Evolutionary conservation across 2,329 filamentous ascomycete genomes (phyloP).

Genomic region (Botrytis hyacinthi): DNA sequence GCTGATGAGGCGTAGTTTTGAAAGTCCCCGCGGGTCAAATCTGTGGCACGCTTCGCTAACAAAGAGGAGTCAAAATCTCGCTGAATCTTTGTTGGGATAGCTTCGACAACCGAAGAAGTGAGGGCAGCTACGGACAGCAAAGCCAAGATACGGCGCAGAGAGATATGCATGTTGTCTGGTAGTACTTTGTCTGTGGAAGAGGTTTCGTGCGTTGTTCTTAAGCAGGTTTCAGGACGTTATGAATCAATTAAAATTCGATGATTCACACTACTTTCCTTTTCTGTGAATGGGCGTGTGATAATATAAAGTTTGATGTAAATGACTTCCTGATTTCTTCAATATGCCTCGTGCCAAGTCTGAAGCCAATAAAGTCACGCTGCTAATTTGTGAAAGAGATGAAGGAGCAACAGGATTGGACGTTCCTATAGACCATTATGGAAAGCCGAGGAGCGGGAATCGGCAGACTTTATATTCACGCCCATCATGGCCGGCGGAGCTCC

Average conservation of each 20-base stretch:
- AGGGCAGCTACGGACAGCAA: neutral
- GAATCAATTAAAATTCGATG: neutral
- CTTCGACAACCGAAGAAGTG: neutral
- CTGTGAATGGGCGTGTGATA: neutral
- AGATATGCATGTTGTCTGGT: slow-evolving; percentile 11
- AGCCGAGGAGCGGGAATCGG: slow-evolving; percentile 1
- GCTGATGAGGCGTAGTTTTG: slow-evolving; percentile 16
- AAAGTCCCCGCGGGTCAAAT: neutral
- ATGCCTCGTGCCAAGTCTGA: neutral
- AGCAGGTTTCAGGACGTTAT: neutral
- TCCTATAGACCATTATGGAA: neutral
- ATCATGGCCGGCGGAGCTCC: neutral
- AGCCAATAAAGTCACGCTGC: neutral
- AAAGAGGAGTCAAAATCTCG: neutral
- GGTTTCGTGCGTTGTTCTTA: neutral
- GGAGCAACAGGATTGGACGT: neutral
- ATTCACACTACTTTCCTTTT: neutral
- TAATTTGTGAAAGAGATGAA: neutral
- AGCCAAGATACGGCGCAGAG: neutral
- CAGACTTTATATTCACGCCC: slow-evolving; percentile 7
- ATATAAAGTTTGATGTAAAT: neutral
- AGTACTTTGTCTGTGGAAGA: neutral
- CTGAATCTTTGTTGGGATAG: neutral
- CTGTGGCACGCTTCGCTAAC: neutral
- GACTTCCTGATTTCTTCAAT: neutral